These are phyloP conservation scores for Fusarium decemcellulare DNA, from an alignment of 2,329 filamentous ascomycete species.

Conservation along the genomic window DNA sequence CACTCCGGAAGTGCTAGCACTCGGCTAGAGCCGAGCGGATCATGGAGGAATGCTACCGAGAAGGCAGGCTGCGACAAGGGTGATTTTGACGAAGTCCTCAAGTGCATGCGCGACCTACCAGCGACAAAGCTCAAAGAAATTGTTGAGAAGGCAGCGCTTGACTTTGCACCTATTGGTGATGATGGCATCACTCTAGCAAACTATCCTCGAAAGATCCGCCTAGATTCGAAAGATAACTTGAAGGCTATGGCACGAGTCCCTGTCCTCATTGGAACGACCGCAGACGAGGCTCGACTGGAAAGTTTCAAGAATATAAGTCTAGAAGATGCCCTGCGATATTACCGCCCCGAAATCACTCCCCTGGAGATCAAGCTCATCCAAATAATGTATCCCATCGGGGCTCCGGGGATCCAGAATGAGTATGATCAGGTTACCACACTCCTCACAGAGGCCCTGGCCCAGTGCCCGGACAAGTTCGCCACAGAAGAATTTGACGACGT, in stretches of 20 bases:
- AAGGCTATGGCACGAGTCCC: constrained; percentile 42
- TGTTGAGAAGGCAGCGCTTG: constrained; percentile 33
- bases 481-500: constrained; percentile 49
- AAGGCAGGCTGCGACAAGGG: constrained; percentile 23
- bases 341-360: neutral
- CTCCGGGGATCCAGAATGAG: constrained; percentile 27
- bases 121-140: constrained; percentile 30
- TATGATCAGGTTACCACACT: constrained; percentile 38
- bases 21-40: neutral
- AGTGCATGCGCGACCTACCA: constrained; percentile 45
- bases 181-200: constrained; percentile 39
- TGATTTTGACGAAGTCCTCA: constrained; percentile 7
- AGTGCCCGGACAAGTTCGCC: constrained; percentile 42
- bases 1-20: constrained; percentile 40
- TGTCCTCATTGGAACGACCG: constrained; percentile 40
- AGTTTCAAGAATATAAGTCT: constrained; percentile 7
- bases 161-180: constrained; percentile 41
- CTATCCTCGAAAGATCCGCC: constrained; percentile 26
- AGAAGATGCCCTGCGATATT: neutral
- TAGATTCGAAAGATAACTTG: constrained; percentile 10
- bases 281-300: constrained; percentile 39
- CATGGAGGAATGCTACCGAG: constrained; percentile 35
- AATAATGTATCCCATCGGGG: constrained; percentile 31
- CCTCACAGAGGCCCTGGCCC: constrained; percentile 38
- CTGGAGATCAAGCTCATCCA: constrained; percentile 19